Base-by-base conservation (phyloP, 306 rosid species). In the Astragalus glycyphyllos region DNA sequence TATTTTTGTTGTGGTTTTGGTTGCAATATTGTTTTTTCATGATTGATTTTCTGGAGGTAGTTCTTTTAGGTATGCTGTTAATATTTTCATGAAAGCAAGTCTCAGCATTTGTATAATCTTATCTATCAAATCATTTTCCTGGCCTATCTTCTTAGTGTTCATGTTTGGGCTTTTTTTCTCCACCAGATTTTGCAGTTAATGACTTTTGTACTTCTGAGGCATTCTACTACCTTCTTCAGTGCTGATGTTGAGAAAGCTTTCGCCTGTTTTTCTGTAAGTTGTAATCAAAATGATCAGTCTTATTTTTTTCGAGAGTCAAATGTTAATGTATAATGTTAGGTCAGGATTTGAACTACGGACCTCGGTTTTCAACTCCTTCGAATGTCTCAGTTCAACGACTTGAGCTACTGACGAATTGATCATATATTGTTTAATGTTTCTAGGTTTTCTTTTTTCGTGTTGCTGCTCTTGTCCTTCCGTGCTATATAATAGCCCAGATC, bases 401-500 rank as follows among this genome's bases (percentile, higher is more conserved):
- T 26, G 31, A 26, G 31, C 31, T 26, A 26, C 20, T 45, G 48
- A 53, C 31, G 51, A 37, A 42, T 42, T 44, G 62, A 53, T 74
- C 34, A 11, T 40, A 15, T 64, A 40, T 15, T 44, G 15, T 13
- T 58, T 64, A 5, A 17, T 74, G 40, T 74, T 60, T 53, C 45
- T 87, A 88, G 91, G 71, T 88, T 64, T 78, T 84, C 79, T 71
- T 86, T 77, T 84, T 86, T 38, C 82, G 89, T 7, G 85, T 87
- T 58, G 90, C 83, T 82, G 89, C 89, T 42, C 83, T 88, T 59
- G 81, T 82, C 23, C 78, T 88, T 57, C 86, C 91, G 5, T 84
- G 83, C 80, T 86, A 76, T 82, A 80, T 88, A 29, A 58, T 82
- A 83, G 91, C 84, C 12, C 70, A 89, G 90, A 84, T 90, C 50